phyloP scores from a whole-genome alignment of 148 eudicot species.

The Vaccinium corymbosum region DNA sequence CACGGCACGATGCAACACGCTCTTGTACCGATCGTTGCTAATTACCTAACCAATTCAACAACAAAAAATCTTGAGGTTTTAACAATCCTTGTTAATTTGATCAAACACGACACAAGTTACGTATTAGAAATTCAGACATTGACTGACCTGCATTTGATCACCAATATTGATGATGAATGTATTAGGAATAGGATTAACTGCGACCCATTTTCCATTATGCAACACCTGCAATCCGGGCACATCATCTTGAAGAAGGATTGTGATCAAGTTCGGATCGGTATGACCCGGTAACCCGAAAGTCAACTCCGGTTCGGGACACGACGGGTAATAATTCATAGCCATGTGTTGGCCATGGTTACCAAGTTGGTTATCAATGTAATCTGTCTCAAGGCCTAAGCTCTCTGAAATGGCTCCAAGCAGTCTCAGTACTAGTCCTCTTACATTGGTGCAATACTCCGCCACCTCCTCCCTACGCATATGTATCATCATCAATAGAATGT shows the following conservation, averaged over 20 bases:
- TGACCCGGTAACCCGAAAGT: conserved; percentile 26
- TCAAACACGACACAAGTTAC: too few species aligned
- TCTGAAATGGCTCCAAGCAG: conserved; percentile 23
- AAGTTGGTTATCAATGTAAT: conserved; percentile 9
- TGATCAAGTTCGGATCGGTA: conserved; percentile 22
- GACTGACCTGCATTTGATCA: conserved; percentile 21
- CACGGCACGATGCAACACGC: conserved; percentile 21
- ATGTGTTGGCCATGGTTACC: conserved; percentile 27
- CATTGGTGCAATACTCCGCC: conserved; percentile 20
- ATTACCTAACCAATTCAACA: conserved; percentile 10
- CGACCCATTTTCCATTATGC: conserved; percentile 15
- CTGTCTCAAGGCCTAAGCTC: conserved; percentile 21
- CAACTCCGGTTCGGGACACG: conserved; percentile 26
- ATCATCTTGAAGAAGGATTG: conserved; percentile 25
- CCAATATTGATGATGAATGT: conserved; percentile 25
- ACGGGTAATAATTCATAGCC: conserved; percentile 27
- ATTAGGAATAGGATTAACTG: conserved; percentile 20
- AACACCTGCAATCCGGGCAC: conserved; percentile 26
- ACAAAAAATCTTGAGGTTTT: too few species aligned
- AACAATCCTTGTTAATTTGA: too few species aligned
- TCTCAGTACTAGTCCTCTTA: conserved; percentile 16
- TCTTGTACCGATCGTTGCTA: conserved; percentile 28
- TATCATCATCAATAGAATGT: too few species aligned
- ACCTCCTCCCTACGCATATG: conserved; percentile 9
- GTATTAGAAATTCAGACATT: too few species aligned